Evolutionary conservation across 148 eudicot species (phyloP), one percentile per base, ranked within the genome.

Genomic region (Chenopodium suecicum): DNA sequence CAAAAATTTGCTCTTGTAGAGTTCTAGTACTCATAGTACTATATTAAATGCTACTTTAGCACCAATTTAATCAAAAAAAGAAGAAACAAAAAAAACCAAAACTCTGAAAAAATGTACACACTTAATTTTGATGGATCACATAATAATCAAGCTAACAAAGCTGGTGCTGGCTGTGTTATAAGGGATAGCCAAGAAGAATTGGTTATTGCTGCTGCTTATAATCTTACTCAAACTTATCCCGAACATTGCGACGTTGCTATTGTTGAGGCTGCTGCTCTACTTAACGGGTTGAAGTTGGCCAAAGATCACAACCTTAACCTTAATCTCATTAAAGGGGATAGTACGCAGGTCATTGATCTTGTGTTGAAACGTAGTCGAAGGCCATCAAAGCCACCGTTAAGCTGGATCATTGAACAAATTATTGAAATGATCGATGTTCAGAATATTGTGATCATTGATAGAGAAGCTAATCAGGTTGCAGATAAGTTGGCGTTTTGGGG

Each of bases 51-150:
- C 32, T 27, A 27, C 27, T 27, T 27, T 27, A 27, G 27, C 27
- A 27, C 27, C 27, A 27, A 27, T 27, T 27, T 27, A 27, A 27
- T 27, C 27, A 27, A 27, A 27, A 27, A 27, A 27, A 27, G 27
- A 27, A 27, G 27, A 27, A 27, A 27, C 27, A 27, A 27, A 27
- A 27, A 27, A 27, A 27, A 31, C 32, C 32, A 31, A 31, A 31
- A 31, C 32, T 31, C 32, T 19, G 23, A 4, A 56, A 44, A 31
- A 34, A 9, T 11, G 23, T 47, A 60, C 63, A 80, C 71, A 0
- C 78, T 80, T 4, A 41, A 74, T 22, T 80, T 80, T 13, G 78
- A 80, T 63, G 83, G 80, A 44, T 56, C 84, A 34, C 80, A 76
- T 20, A 37, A 58, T 19, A 48, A 82, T 63, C 80, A 77, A 48